Evolutionary conservation across 148 eudicot species (phyloP).

Genomic region (Amaranthus cruentus): DNA sequence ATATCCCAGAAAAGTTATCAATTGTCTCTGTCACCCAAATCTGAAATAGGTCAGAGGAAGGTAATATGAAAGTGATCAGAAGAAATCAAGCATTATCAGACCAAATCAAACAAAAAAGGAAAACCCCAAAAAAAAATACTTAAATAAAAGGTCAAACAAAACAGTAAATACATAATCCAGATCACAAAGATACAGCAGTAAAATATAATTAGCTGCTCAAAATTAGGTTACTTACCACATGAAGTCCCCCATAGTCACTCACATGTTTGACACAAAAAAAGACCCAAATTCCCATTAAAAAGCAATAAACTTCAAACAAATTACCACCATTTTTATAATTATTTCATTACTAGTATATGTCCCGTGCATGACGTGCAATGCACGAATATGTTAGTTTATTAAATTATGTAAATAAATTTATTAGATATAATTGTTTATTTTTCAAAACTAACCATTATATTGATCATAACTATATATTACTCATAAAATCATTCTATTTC

Average conservation of each 20-base stretch:
- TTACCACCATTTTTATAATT: too few species aligned
- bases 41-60: slow-evolving; percentile 6
- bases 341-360: too few species aligned
- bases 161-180: not conserved
- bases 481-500: too few species aligned
- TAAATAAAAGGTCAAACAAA: slow-evolving; percentile 20
- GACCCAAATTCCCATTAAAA: not conserved
- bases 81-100: slow-evolving; percentile 10
- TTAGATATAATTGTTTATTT: too few species aligned
- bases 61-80: slow-evolving; percentile 16
- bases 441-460: too few species aligned
- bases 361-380: too few species aligned
- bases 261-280: slow-evolving; percentile 2
- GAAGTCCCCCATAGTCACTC: slow-evolving; percentile 8
- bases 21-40: not conserved
- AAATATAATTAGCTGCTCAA: not conserved
- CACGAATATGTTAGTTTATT: too few species aligned
- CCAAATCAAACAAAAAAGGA: slow-evolving; percentile 15
- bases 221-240: slow-evolving; percentile 26
- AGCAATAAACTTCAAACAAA: slow-evolving; percentile 7
- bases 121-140: slow-evolving; percentile 11
- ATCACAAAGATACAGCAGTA: not conserved
- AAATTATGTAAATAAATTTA: too few species aligned
- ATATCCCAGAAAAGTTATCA: not conserved
- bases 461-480: too few species aligned